Percentiles rank a stretch among this genome's conserved stretches.
phyloP scores from a whole-genome alignment of 2,329 filamentous ascomycete genomes.

The Chaetomium strumarium region DNA sequence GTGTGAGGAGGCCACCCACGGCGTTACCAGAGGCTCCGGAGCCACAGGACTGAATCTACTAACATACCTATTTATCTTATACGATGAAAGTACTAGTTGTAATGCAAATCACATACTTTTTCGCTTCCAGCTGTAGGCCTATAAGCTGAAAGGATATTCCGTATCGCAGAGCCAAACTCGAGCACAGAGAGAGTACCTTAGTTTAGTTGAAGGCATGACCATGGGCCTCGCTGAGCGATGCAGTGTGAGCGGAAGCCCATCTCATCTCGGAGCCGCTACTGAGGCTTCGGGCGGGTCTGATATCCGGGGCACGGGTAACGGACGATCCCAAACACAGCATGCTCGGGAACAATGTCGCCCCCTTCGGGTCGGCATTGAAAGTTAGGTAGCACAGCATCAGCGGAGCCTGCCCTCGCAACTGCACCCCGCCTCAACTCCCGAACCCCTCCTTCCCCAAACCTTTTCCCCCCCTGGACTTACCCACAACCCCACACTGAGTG shows the following conservation, averaged over 20 bases:
- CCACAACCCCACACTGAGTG: not conserved
- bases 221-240: too few relatives aligned
- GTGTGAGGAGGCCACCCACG: constrained; percentile 13
- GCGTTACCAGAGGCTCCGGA: constrained; percentile 12
- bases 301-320: not conserved
- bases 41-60: constrained; percentile 3
- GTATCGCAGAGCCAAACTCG: too few relatives aligned
- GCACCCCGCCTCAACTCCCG: constrained; percentile 17
- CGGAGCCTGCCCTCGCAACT: not conserved
- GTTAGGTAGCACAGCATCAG: constrained; percentile 2
- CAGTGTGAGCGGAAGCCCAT: too few relatives aligned
- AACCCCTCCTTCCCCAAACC: constrained; percentile 12
- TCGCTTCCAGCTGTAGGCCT: not conserved
- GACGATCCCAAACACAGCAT: not conserved
- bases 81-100: not conserved
- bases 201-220: too few relatives aligned
- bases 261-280: too few relatives aligned
- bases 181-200: too few relatives aligned
- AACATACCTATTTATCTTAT: not conserved
- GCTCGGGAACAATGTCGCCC: constrained; percentile 16
- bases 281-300: too few relatives aligned
- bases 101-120: not conserved
- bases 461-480: not conserved
- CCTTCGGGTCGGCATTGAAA: constrained; percentile 8
- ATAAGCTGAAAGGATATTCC: too few relatives aligned